A percentile compares a stretch with the other conserved stretches of the same genome.
Evolutionary conservation across 2,329 filamentous ascomycete genomes (phyloP).

Genomic region (Lizonia empirigonia): DNA sequence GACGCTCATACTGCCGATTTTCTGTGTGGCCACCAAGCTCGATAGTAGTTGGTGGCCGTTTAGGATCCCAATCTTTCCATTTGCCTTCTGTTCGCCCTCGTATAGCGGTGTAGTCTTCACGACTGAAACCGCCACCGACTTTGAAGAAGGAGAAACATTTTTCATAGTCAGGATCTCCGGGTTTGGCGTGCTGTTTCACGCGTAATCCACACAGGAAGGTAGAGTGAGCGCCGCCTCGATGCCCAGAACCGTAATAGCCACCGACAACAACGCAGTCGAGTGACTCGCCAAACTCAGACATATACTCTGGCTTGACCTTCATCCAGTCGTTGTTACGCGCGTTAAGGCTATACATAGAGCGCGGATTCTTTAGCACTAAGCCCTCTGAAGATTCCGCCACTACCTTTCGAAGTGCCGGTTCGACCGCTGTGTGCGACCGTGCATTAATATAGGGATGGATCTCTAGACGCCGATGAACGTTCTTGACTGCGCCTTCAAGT

Average conservation of each 20-base stretch:
- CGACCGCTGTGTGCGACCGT: conserved; percentile 72
- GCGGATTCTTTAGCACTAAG: conserved; percentile 90
- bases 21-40: conserved; percentile 73
- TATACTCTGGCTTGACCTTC: conserved; percentile 98
- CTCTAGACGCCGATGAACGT: conserved; percentile 78
- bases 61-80: conserved; percentile 84
- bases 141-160: conserved; percentile 96
- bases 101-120: conserved; percentile 82
- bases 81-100: conserved; percentile 86
- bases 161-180: conserved; percentile 62
- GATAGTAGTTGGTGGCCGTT: conserved; percentile 77
- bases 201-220: conserved; percentile 90
- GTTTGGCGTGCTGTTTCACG: conserved; percentile 70
- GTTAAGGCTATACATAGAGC: conserved; percentile 83
- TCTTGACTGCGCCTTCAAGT: conserved; percentile 71
- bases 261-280: conserved; percentile 89
- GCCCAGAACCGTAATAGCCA: conserved; percentile 89
- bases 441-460: conserved; percentile 75
- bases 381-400: conserved; percentile 89
- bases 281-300: conserved; percentile 93
- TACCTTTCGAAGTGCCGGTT: conserved; percentile 78
- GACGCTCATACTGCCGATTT: conserved; percentile 74
- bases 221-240: conserved; percentile 79
- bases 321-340: conserved; percentile 95
- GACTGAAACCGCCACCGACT: conserved; percentile 90